Evolutionary conservation across 768 basidiomycete species (phyloP).

Genomic region (Lentinula boryana): DNA sequence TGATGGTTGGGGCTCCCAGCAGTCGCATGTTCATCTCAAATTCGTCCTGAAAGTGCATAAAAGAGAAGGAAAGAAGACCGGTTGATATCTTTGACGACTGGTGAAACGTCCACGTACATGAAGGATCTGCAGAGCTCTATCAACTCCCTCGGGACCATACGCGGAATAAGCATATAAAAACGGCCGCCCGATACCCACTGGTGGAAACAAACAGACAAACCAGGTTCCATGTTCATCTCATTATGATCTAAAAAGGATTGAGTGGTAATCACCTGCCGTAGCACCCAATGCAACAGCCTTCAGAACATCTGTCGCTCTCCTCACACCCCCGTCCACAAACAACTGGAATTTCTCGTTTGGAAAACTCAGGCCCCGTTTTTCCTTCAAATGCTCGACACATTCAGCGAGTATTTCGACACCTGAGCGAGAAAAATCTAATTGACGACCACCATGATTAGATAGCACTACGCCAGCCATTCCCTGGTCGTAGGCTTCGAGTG

Average conservation of each 20-base stretch:
- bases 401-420: conserved; percentile 89
- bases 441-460: conserved; percentile 83
- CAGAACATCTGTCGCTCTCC: conserved; percentile 83
- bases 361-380: conserved; percentile 60
- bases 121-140: conserved; percentile 74
- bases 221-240: not conserved
- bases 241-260: not conserved
- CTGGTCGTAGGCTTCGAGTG: conserved; percentile 74
- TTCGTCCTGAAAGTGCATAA: conserved; percentile 60
- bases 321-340: conserved; percentile 92
- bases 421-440: conserved; percentile 77
- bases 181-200: conserved; percentile 80
- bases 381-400: conserved; percentile 68
- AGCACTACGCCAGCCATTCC: conserved; percentile 74
- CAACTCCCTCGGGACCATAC: conserved; percentile 86
- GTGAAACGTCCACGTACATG: conserved; percentile 35
- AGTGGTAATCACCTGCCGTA: conserved; percentile 55
- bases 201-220: not conserved
- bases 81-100: not conserved
- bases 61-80: not conserved
- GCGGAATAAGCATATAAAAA: conserved; percentile 86
- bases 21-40: conserved; percentile 98
- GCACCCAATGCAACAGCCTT: conserved; percentile 88
- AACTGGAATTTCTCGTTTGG: conserved; percentile 80
- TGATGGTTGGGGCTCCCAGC: conserved; percentile 75